Evolutionary conservation across 768 basidiomycete species (phyloP).

Genomic region (Pleurotus ostreatus): DNA sequence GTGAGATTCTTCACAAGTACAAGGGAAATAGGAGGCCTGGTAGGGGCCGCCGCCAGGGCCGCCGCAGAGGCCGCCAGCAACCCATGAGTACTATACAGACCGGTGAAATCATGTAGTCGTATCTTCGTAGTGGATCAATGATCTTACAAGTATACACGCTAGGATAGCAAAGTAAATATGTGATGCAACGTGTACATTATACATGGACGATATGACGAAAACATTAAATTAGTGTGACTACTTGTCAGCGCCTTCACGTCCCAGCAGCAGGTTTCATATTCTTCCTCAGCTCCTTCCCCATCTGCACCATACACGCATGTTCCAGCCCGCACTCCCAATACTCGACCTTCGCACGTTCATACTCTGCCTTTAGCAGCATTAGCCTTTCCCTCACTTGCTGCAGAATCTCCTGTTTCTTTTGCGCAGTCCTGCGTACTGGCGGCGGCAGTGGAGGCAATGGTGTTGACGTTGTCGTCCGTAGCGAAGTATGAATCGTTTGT

Average conservation of each 20-base stretch:
- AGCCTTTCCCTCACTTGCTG: slow-evolving; percentile 51
- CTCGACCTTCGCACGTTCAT: slow-evolving; percentile 58
- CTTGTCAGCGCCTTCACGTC: neutral
- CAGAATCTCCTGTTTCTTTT: slow-evolving; percentile 40
- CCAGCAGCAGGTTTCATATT: neutral
- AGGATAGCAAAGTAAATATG: no score
- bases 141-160: no score
- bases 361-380: slow-evolving; percentile 45
- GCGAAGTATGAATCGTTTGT: neutral
- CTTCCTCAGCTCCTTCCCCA: slow-evolving; percentile 4
- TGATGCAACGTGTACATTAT: no score
- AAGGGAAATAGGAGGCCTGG: neutral
- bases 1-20: slow-evolving; percentile 17
- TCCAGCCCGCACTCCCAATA: slow-evolving; percentile 51
- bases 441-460: neutral
- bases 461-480: slow-evolving; percentile 13
- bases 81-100: no score
- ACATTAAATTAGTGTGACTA: no score
- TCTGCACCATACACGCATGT: slow-evolving; percentile 16
- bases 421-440: no score
- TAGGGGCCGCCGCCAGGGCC: no score
- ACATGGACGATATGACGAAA: no score
- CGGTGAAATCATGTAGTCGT: no score
- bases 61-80: no score
- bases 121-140: neutral